Conservation (phyloP, 1,284 basidiomycete species). For the Xerocomus nothofagi region DNA sequence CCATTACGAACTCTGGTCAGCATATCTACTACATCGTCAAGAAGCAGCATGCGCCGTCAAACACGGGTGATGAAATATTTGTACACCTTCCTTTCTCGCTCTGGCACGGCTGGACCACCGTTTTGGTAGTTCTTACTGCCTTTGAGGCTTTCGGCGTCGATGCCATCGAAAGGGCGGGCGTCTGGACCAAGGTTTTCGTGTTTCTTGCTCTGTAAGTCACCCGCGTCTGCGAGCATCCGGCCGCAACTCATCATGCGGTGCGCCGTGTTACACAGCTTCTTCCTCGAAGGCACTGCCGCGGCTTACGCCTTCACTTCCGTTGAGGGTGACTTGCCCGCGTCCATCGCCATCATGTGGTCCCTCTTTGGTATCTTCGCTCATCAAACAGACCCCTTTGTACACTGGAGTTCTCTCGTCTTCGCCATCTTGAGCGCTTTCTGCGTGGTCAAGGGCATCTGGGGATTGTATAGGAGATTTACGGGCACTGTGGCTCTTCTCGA, state of each 20-base stretch:
- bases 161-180: slow-evolving; percentile 66
- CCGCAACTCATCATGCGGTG: slow-evolving; percentile 10
- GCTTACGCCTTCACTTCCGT: slow-evolving; percentile 88
- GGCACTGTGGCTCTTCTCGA: slow-evolving; percentile 56
- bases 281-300: slow-evolving; percentile 90
- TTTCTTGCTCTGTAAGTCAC: slow-evolving; percentile 76
- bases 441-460: slow-evolving; percentile 73
- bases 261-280: slow-evolving; percentile 54
- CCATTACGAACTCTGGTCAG: slow-evolving; percentile 31
- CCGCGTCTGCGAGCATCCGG: slow-evolving; percentile 3
- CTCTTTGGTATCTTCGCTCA: slow-evolving; percentile 84
- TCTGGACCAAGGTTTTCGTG: slow-evolving; percentile 93
- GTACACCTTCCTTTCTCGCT: slow-evolving; percentile 88
- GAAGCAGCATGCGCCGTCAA: slow-evolving; percentile 72
- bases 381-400: slow-evolving; percentile 68
- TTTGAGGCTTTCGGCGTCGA: slow-evolving; percentile 92
- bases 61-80: slow-evolving; percentile 72
- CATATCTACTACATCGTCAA: slow-evolving; percentile 94
- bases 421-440: slow-evolving; percentile 83
- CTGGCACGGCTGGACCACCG: slow-evolving; percentile 94
- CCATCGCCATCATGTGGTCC: slow-evolving; percentile 82
- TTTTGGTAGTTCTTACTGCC: slow-evolving; percentile 83
- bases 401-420: slow-evolving; percentile 87
- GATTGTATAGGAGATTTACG: slow-evolving; percentile 45
- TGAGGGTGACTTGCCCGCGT: slow-evolving; percentile 90